Evolutionary conservation across 2,329 filamentous ascomycete species (phyloP).

Genomic region (Nothophoma quercina): DNA sequence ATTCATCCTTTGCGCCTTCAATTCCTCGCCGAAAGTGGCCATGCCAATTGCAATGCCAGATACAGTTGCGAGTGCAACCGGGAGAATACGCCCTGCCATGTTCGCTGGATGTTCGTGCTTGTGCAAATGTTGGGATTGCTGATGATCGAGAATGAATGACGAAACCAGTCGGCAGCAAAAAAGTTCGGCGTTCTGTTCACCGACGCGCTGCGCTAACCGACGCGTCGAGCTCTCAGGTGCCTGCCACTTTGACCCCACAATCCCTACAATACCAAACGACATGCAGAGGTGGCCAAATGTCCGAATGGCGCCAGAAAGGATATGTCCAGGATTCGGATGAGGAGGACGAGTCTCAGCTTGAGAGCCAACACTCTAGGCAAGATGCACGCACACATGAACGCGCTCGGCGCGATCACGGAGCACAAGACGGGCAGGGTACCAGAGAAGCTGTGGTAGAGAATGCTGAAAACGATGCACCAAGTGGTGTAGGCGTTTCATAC

Average conservation of each 20-base stretch:
- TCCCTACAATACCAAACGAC: slow-evolving; percentile 31
- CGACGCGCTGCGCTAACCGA: slow-evolving; percentile 35
- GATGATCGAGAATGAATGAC: slow-evolving; percentile 22
- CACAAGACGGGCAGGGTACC: not conserved
- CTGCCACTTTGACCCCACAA: slow-evolving; percentile 26
- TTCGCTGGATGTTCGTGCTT: not conserved
- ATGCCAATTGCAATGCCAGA: slow-evolving; percentile 44
- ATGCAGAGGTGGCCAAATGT: slow-evolving; percentile 54
- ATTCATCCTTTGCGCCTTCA: slow-evolving; percentile 43
- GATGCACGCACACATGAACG: slow-evolving; percentile 23
- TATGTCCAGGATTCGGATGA: slow-evolving; percentile 62
- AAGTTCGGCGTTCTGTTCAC: slow-evolving; percentile 24
- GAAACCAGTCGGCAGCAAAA: slow-evolving; percentile 22
- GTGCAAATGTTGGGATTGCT: not conserved
- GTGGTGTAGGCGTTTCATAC: not conserved
- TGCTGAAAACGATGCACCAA: not conserved
- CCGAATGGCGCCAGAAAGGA: slow-evolving; percentile 58
- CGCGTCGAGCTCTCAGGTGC: slow-evolving; percentile 19
- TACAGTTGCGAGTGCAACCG: slow-evolving; percentile 40
- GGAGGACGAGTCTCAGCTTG: slow-evolving; percentile 47
- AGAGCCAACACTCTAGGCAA: slow-evolving; percentile 30
- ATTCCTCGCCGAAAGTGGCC: slow-evolving; percentile 45
- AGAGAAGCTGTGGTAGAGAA: not conserved
- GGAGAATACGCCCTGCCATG: slow-evolving; percentile 47
- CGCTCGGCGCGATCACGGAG: slow-evolving; percentile 30